Conservation (phyloP, 164 flowering plant genomes). For the Magnolia changhungtana region DNA sequence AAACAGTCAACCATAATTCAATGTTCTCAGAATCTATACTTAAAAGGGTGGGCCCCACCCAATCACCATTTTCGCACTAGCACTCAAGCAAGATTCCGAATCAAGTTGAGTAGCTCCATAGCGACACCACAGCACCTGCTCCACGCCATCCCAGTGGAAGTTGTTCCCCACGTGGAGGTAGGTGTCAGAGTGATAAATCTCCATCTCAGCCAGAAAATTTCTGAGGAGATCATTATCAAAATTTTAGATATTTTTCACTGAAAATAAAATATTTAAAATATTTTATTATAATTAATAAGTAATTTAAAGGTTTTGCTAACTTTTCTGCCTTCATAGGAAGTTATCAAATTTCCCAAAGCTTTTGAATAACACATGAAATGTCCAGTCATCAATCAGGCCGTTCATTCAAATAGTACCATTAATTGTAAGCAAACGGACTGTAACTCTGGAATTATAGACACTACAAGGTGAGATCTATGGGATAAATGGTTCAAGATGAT, state of each 20-base stretch:
- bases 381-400: constrained; percentile 22
- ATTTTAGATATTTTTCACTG: constrained; percentile 15
- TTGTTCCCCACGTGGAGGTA: constrained; percentile 24
- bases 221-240: constrained; percentile 27
- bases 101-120: constrained; percentile 22
- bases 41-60: background rate
- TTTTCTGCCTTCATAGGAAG: background rate
- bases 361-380: constrained; percentile 17
- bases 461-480: no score
- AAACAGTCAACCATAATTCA: background rate
- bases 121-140: constrained; percentile 13
- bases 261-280: no score
- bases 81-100: no score
- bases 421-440: constrained; percentile 52
- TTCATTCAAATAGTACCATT: constrained; percentile 19
- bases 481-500: no score
- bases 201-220: constrained; percentile 38
- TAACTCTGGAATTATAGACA: constrained; percentile 24
- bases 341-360: constrained; percentile 12
- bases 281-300: background rate
- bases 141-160: constrained; percentile 25
- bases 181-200: constrained; percentile 44
- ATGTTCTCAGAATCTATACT: background rate
- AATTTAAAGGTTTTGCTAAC: background rate
- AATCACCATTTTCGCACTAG: background rate